Percentiles rank a stretch among this genome's conserved stretches.
phyloP scores from a whole-genome alignment of 768 basidiomycete species.

The Chalciporus chontae region DNA sequence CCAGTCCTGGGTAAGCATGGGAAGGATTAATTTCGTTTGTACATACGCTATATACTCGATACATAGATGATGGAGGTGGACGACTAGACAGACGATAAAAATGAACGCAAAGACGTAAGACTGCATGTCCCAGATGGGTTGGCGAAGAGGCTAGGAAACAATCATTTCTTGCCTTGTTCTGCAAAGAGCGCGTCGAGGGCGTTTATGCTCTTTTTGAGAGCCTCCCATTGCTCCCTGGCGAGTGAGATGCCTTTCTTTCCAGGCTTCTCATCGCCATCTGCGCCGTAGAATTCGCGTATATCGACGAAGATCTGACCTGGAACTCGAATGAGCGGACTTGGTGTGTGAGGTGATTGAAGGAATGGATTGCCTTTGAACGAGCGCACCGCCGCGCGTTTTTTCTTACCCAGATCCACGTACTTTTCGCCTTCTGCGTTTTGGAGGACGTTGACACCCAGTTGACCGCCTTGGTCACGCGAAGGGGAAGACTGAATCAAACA shows the following conservation, averaged over 20 bases:
- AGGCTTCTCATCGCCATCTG: slow-evolving; percentile 61
- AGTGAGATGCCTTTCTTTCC: slow-evolving; percentile 82
- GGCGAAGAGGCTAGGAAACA: not conserved
- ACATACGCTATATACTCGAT: not conserved
- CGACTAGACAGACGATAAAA: not conserved
- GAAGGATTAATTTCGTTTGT: not conserved
- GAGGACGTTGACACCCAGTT: slow-evolving; percentile 5
- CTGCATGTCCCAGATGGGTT: not conserved
- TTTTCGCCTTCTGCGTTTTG: slow-evolving; percentile 33
- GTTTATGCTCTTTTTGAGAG: slow-evolving; percentile 40
- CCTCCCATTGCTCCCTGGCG: slow-evolving; percentile 62
- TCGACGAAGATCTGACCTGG: slow-evolving; percentile 55
- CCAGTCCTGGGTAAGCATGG: no score
- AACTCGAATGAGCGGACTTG: slow-evolving; percentile 27
- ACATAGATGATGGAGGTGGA: not conserved
- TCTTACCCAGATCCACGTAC: slow-evolving; percentile 70
- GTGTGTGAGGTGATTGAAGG: no score
- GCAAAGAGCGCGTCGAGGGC: slow-evolving; percentile 54
- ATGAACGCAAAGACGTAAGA: not conserved
- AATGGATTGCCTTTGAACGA: slow-evolving; percentile 40
- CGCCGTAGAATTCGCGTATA: slow-evolving; percentile 70
- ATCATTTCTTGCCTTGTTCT: slow-evolving; percentile 21
- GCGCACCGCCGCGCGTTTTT: slow-evolving; percentile 59
- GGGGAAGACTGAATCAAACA: slow-evolving; percentile 12
- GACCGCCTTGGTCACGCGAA: not conserved